Base-by-base conservation (phyloP, 108 stramenopile genomes). In the Cyclotella distinguenda region DNA sequence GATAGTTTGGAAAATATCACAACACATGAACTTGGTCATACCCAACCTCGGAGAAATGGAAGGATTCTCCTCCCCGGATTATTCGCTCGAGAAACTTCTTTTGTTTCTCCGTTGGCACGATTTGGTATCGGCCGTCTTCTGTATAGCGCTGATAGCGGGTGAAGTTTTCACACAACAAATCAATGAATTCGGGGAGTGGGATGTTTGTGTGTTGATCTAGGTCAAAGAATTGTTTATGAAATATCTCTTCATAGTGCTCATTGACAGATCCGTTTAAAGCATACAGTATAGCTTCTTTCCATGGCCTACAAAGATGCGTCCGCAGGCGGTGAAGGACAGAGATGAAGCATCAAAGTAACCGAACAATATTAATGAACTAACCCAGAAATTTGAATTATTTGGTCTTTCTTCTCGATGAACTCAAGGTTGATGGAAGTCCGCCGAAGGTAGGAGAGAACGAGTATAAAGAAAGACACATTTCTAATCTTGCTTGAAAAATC, bases 1-100 rank as follows among this genome's bases (percentile, higher is more conserved):
- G 53, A 65, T 67, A 15, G 74, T 75, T 26, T 68, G 60, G 45
- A 59, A 68, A 32, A 44, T 65, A 16, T n/a, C n/a, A n/a, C n/a
- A n/a, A n/a, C n/a, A n/a, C n/a, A n/a, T n/a, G n/a, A n/a, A n/a
- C n/a, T n/a, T n/a, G n/a, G n/a, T n/a, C n/a, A n/a, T n/a, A n/a
- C n/a, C 81, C 81, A 19, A 82, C 81, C 54, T 82, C 81, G 25
- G 43, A 47, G 53, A 82, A 82, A 45, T 82, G 77, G 53, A 82
- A 82, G 31, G 72, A 82, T 39, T 82, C 77, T 27, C 78, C 61
- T 3, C 77, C 81, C 12, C 66, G 56, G 15, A 82, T 74, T 21
- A 82, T 82, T 36, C 64, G 69, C 45, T 72, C 66, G 13, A 82
- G 59, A 55, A 82, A 82, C 8, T 43, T 66, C 19, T 72, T 76